Evolutionary conservation across 163 green algal genomes (phyloP).

Genomic region (Trebouxiophyceae sp.): DNA sequence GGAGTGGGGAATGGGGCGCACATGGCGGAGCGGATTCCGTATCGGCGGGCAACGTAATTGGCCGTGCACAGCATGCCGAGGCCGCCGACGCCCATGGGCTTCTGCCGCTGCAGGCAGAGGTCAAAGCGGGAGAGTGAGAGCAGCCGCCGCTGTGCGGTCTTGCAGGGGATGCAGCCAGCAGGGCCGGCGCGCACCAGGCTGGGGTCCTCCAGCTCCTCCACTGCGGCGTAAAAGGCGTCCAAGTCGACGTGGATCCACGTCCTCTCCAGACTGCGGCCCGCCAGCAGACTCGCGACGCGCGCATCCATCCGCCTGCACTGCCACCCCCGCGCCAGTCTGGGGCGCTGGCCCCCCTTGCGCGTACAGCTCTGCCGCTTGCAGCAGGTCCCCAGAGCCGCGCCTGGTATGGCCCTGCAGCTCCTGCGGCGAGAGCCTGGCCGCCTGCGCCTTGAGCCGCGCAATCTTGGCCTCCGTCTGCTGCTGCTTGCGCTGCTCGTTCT

Average conservation of each 20-base stretch:
- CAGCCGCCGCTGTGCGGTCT: no score
- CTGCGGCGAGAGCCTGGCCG: conserved; percentile 12
- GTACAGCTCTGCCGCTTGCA: no score
- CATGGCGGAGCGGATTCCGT: conserved; percentile 93
- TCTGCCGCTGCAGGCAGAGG: conserved; percentile 34
- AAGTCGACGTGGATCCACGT: conserved; percentile 93
- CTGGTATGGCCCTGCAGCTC: conserved; percentile 43
- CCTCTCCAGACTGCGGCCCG: conserved; percentile 56
- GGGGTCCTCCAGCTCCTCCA: conserved; percentile 73
- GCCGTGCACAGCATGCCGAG: conserved; percentile 91
- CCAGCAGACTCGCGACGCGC: conserved; percentile 58
- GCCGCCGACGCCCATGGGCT: conserved; percentile 79
- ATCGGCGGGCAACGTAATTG: conserved; percentile 82
- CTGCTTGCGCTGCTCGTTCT: conserved; percentile 88
- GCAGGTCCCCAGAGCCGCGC: conserved; percentile 9
- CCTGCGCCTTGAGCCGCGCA: conserved; percentile 24
- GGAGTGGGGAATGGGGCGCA: no score
- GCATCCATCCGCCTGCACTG: conserved; percentile 40
- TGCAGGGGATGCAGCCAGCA: no score
- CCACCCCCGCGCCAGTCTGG: no score
- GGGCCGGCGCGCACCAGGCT: conserved; percentile 55
- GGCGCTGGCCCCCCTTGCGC: no score
- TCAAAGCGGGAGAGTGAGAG: no score
- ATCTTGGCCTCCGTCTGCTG: conserved; percentile 46
- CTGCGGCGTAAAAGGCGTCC: conserved; percentile 85